Percentiles rank a stretch among this genome's conserved stretches.
Evolutionary conservation across 108 stramenopile species (phyloP).

Genomic region (Nitzschia sp.): DNA sequence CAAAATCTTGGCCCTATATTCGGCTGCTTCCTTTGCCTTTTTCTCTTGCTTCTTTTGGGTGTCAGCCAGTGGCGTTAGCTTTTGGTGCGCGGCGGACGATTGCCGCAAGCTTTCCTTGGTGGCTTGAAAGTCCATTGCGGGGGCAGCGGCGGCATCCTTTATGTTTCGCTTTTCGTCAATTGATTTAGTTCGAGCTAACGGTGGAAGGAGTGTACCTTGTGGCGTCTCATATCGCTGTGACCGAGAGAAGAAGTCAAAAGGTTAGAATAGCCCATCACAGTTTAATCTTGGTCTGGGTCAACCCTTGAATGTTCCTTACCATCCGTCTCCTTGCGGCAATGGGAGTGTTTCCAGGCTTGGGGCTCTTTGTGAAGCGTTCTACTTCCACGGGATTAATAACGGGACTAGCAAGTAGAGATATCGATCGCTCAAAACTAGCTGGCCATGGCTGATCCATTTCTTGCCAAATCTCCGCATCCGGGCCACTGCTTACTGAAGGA

Average conservation of each 20-base stretch:
- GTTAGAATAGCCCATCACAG: neutral
- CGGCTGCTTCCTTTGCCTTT: conserved; percentile 50
- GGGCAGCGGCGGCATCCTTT: neutral
- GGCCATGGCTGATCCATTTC: conserved; percentile 81
- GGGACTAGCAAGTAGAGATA: conserved; percentile 65
- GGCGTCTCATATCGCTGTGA: conserved; percentile 17
- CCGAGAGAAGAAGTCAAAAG: neutral
- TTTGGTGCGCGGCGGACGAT: conserved; percentile 1
- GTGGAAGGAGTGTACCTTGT: conserved; percentile 12
- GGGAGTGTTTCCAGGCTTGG: conserved; percentile 47
- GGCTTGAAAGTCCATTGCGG: conserved; percentile 23
- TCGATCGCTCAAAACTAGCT: conserved; percentile 69
- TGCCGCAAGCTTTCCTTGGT: conserved; percentile 28
- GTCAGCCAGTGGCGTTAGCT: conserved; percentile 19
- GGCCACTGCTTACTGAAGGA: neutral
- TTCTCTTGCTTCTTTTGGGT: conserved; percentile 28
- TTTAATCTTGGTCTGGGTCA: neutral
- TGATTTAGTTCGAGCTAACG: conserved; percentile 10
- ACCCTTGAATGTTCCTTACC: neutral
- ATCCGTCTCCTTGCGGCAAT: conserved; percentile 26
- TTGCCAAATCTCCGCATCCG: conserved; percentile 33
- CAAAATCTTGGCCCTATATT: conserved; percentile 59
- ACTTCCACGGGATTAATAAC: conserved; percentile 53
- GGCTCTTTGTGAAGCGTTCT: conserved; percentile 67
- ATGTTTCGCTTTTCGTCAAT: conserved; percentile 15